These are phyloP conservation scores for Mortierella sp. DNA, from an alignment of 371 early-diverging fungal species.

Conservation along the genomic window DNA sequence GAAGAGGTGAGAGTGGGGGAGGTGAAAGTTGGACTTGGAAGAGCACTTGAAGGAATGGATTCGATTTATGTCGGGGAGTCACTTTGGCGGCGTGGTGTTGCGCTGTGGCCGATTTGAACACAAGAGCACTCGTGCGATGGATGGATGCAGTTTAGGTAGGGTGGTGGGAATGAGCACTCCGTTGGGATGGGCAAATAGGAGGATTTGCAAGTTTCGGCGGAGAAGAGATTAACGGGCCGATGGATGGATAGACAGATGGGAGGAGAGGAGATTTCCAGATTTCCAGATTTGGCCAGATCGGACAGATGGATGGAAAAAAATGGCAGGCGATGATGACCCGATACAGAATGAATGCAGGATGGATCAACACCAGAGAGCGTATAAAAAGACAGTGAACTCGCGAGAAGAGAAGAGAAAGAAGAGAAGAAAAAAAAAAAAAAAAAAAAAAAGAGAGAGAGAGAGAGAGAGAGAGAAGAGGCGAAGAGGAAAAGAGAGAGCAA, in stretches of 20 bases:
- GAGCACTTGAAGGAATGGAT: too few relatives aligned
- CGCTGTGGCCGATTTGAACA: neutral
- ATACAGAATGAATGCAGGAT: neutral
- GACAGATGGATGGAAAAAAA: too few relatives aligned
- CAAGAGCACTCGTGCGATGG: neutral
- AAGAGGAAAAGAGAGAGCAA: neutral
- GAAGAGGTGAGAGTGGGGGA: too few relatives aligned
- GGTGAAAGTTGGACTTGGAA: too few relatives aligned
- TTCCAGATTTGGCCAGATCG: too few relatives aligned
- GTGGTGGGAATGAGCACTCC: too few relatives aligned
- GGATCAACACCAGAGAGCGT: neutral
- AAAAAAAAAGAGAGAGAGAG: neutral
- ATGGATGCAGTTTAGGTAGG: neutral
- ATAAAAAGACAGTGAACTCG: neutral
- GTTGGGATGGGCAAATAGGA: too few relatives aligned
- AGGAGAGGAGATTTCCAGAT: too few relatives aligned
- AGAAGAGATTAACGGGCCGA: too few relatives aligned
- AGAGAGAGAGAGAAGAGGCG: constrained; percentile 1
- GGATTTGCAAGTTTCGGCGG: too few relatives aligned
- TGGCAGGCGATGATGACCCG: too few relatives aligned
- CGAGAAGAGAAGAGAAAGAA: neutral
- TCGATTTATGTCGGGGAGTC: neutral
- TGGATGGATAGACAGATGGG: too few relatives aligned
- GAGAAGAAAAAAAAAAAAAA: neutral
- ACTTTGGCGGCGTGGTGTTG: neutral